Evolutionary conservation across 1,284 basidiomycete species (phyloP).

Genomic region (Papiliotrema fonsecae): DNA sequence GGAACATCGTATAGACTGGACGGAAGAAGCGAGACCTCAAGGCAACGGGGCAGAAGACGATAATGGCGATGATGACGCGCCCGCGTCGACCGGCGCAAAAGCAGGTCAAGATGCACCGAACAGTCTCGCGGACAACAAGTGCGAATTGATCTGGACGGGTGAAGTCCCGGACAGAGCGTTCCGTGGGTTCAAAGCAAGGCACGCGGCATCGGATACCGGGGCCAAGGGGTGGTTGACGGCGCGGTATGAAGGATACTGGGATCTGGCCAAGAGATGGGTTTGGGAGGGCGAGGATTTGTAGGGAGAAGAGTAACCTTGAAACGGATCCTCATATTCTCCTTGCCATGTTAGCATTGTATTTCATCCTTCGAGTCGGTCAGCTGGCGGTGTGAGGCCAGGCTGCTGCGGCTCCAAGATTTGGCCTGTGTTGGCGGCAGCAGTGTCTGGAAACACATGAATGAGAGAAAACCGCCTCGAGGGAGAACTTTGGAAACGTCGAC

Average conservation of each 20-base stretch:
- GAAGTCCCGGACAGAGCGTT: slow-evolving; percentile 77
- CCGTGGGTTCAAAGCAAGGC: slow-evolving; percentile 72
- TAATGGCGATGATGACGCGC: slow-evolving; percentile 53
- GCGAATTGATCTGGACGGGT: slow-evolving; percentile 91
- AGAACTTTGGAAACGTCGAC: too few relatives aligned
- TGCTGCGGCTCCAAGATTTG: too few relatives aligned
- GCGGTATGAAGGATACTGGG: slow-evolving; percentile 86
- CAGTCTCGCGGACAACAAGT: slow-evolving; percentile 76
- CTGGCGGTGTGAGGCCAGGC: too few relatives aligned
- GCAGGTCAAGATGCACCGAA: slow-evolving; percentile 47
- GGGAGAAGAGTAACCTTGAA: too few relatives aligned
- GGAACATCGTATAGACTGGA: slow-evolving; percentile 88
- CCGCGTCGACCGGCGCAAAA: slow-evolving; percentile 43
- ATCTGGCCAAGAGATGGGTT: slow-evolving; percentile 70
- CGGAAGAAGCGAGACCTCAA: slow-evolving; percentile 76
- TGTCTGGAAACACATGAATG: too few relatives aligned
- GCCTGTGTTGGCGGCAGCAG: too few relatives aligned
- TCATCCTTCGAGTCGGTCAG: too few relatives aligned
- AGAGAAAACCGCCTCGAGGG: too few relatives aligned
- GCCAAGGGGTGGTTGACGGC: slow-evolving; percentile 81
- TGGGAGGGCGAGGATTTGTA: slow-evolving; percentile 46
- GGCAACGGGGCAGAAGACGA: slow-evolving; percentile 60
- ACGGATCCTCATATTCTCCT: too few relatives aligned
- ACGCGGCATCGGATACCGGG: slow-evolving; percentile 74
- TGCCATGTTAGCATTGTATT: too few relatives aligned